Evolutionary conservation across 1,284 basidiomycete species (phyloP).

Genomic region (Heterobasidion occidentale): DNA sequence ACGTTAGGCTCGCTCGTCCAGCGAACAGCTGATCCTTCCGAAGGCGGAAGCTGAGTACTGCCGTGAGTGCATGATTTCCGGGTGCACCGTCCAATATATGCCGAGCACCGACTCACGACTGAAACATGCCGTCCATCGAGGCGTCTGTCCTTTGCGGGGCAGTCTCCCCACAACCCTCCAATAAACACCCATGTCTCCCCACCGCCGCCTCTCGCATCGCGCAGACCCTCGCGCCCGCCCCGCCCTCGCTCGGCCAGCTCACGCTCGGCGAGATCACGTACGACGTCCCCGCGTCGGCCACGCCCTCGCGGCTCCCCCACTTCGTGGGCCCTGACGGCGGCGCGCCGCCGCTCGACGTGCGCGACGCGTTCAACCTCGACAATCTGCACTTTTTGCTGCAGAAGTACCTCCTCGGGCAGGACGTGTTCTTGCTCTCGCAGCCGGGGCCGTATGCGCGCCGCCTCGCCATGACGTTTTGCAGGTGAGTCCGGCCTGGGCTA

Average conservation of each 20-base stretch:
- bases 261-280: constrained; percentile 50
- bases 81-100: too few species aligned
- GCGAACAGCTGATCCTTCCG: too few species aligned
- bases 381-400: constrained; percentile 60
- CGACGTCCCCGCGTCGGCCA: constrained; percentile 38
- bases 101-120: too few species aligned
- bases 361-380: constrained; percentile 42
- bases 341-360: constrained; percentile 36
- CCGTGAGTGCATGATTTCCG: too few species aligned
- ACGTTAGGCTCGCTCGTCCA: too few species aligned
- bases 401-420: constrained; percentile 61
- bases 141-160: too few species aligned
- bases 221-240: constrained; percentile 30
- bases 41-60: too few species aligned
- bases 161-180: too few species aligned
- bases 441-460: constrained; percentile 55
- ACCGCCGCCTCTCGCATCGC: constrained; percentile 39
- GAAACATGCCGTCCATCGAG: too few species aligned
- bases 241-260: constrained; percentile 40
- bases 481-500: constrained; percentile 25
- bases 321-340: constrained; percentile 11
- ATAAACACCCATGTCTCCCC: constrained; percentile 8
- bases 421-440: constrained; percentile 55
- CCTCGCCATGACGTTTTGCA: constrained; percentile 54
- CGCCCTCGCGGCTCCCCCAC: constrained; percentile 41